Evolutionary conservation across 345 rosid species (phyloP).

Genomic region (Atalantia buxifolia): DNA sequence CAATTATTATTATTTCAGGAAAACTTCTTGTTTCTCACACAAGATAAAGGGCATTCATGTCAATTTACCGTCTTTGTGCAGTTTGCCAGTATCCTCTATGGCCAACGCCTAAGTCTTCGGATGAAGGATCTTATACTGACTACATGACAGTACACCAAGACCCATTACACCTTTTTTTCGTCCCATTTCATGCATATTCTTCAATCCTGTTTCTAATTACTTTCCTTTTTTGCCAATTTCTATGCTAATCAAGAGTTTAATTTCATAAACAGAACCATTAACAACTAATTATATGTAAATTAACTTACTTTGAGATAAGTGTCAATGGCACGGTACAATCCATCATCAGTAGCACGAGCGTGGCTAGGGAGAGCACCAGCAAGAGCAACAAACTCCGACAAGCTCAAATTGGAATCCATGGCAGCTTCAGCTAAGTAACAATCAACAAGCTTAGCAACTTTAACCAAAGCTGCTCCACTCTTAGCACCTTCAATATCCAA

Average conservation of each 20-base stretch:
- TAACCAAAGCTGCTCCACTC: slow-evolving; percentile 49
- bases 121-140: slow-evolving; percentile 9
- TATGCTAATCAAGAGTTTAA: too few species aligned
- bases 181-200: too few species aligned
- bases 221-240: too few species aligned
- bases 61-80: not conserved
- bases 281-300: too few species aligned
- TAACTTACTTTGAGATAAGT: slow-evolving; percentile 78
- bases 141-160: too few species aligned
- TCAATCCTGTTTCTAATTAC: too few species aligned
- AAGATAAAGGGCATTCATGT: not conserved
- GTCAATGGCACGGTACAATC: slow-evolving; percentile 79
- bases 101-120: not conserved
- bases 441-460: slow-evolving; percentile 82
- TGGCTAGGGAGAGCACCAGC: slow-evolving; percentile 69
- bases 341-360: slow-evolving; percentile 67
- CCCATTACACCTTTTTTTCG: too few species aligned
- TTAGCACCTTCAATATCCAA: slow-evolving; percentile 43
- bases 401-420: slow-evolving; percentile 51
- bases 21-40: not conserved
- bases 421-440: slow-evolving; percentile 74
- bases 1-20: not conserved
- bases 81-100: too few species aligned
- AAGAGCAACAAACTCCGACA: slow-evolving; percentile 52
- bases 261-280: not conserved